Conservation (phyloP, 2,329 filamentous ascomycete species). For the Trichoderma guizhouense region DNA sequence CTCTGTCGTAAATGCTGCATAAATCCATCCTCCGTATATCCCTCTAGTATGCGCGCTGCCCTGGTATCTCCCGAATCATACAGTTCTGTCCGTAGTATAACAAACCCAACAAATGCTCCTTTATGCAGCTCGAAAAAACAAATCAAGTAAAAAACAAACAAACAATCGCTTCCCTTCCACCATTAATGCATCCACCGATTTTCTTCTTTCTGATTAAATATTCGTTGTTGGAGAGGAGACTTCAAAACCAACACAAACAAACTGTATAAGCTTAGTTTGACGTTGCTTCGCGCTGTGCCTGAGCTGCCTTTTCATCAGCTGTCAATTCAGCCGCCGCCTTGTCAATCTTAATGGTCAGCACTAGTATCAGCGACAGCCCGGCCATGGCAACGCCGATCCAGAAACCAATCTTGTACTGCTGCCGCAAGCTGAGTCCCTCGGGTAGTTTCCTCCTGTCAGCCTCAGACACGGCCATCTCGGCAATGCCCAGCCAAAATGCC, state of each 20-base stretch:
- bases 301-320: constrained; percentile 49
- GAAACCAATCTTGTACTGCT: constrained; percentile 63
- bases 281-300: constrained; percentile 19
- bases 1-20: background rate
- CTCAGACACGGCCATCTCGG: constrained; percentile 59
- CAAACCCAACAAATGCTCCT: background rate
- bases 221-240: background rate
- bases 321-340: constrained; percentile 56
- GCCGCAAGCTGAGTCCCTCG: constrained; percentile 37
- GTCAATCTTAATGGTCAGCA: constrained; percentile 54
- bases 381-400: constrained; percentile 62
- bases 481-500: constrained; percentile 47
- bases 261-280: background rate
- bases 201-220: background rate
- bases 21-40: background rate
- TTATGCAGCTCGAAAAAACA: background rate
- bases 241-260: background rate
- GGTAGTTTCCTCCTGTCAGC: constrained; percentile 32
- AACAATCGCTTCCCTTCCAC: background rate
- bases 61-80: background rate
- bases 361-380: constrained; percentile 47
- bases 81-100: background rate
- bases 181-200: background rate
- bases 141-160: background rate
- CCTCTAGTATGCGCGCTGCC: background rate